Percentiles rank a stretch among this genome's conserved stretches.
Evolutionary conservation across 192 early-diverging fungal genomes (phyloP).

Genomic region (Entomortierella lignicola): DNA sequence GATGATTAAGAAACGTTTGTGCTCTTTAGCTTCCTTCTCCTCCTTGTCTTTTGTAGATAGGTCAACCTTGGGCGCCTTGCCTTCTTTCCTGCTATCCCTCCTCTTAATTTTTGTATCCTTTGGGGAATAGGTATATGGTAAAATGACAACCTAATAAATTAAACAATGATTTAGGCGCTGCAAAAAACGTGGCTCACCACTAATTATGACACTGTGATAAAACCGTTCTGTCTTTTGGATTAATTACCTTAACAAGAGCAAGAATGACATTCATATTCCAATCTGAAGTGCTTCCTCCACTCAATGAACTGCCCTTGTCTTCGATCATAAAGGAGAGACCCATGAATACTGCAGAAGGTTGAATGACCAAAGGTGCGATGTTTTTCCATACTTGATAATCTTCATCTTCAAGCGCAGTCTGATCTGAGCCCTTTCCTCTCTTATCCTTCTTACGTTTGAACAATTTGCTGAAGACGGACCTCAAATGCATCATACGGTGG

Average conservation of each 20-base stretch:
- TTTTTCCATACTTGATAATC: constrained; percentile 47
- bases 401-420: constrained; percentile 29
- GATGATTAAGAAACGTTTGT: constrained; percentile 48
- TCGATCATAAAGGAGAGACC: constrained; percentile 53
- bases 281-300: constrained; percentile 20
- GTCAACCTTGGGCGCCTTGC: background rate
- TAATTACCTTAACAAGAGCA: constrained; percentile 43
- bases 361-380: constrained; percentile 28
- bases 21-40: constrained; percentile 50
- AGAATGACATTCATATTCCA: constrained; percentile 56
- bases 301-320: constrained; percentile 38
- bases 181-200: no score
- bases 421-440: constrained; percentile 29
- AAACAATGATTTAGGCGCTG: no score
- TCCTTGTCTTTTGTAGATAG: constrained; percentile 29
- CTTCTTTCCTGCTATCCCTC: constrained; percentile 11
- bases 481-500: constrained; percentile 34
- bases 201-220: no score
- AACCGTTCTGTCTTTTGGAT: no score
- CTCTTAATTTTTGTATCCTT: constrained; percentile 51
- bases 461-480: constrained; percentile 37
- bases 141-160: constrained; percentile 40
- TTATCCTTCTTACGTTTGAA: constrained; percentile 50
- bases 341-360: constrained; percentile 51
- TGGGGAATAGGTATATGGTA: constrained; percentile 43